phyloP scores from a whole-genome alignment of 2,329 filamentous ascomycete species.

The Truncatella angustata region DNA sequence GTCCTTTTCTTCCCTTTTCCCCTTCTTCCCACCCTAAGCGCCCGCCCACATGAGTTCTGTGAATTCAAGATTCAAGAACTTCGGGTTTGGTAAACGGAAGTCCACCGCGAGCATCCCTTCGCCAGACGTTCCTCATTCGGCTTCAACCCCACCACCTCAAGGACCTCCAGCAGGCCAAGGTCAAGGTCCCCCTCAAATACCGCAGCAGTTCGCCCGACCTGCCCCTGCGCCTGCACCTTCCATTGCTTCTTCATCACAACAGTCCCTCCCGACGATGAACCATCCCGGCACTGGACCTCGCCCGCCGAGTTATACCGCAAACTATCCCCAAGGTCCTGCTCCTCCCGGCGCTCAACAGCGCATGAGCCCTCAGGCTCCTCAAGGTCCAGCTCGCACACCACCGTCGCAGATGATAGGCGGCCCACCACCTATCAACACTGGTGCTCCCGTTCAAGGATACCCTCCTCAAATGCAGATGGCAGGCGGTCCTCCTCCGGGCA shows the following conservation, averaged over 20 bases:
- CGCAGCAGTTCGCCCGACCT: conserved; percentile 44
- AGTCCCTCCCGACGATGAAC: conserved; percentile 60
- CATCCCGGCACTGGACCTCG: conserved; percentile 58
- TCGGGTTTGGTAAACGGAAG: conserved; percentile 80
- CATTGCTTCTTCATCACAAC: conserved; percentile 45
- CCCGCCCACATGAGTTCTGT: conserved; percentile 68
- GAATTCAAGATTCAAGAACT: conserved; percentile 76
- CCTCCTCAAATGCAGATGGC: conserved; percentile 46
- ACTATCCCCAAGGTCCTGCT: conserved; percentile 48
- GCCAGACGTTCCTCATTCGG: conserved; percentile 37
- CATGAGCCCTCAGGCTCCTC: conserved; percentile 49
- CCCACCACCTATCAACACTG: conserved; percentile 66
- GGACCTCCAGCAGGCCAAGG: conserved; percentile 23
- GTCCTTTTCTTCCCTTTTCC: conserved; percentile 27
- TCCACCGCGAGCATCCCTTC: conserved; percentile 60
- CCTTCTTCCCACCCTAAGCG: conserved; percentile 21
- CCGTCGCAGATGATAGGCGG: conserved; percentile 62
- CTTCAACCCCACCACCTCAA: conserved; percentile 37
- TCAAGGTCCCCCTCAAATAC: conserved; percentile 43
- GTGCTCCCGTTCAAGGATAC: conserved; percentile 57
- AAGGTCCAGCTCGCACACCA: conserved; percentile 51
- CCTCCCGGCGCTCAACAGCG: conserved; percentile 46
- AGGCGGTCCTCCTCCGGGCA: conserved; percentile 38
- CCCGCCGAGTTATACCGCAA: conserved; percentile 62
- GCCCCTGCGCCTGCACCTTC: conserved; percentile 41